Conservation (phyloP, 192 early-diverging fungal genomes). For the Podila verticillata region DNA sequence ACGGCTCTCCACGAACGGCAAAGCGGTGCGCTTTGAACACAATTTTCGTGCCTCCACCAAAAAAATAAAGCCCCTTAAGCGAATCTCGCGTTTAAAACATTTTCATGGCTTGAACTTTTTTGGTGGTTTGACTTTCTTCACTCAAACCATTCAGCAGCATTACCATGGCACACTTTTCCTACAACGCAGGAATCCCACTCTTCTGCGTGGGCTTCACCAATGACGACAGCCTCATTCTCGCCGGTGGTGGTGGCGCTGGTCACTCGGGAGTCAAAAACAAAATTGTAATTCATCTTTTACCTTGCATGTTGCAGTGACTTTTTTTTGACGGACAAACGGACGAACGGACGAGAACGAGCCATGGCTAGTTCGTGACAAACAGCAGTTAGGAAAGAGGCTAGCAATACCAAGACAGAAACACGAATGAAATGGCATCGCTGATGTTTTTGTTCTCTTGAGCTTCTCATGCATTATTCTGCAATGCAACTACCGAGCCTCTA, state of each 20-base stretch:
- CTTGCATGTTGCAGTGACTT: not conserved
- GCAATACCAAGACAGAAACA: not conserved
- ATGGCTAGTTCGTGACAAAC: too few species aligned
- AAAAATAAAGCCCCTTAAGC: not conserved
- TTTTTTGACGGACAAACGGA: too few species aligned
- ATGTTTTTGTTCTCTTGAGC: not conserved
- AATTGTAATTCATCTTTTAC: constrained; percentile 65
- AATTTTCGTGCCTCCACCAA: not conserved
- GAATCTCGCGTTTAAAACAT: too few species aligned
- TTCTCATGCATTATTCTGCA: not conserved
- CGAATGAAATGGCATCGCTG: not conserved
- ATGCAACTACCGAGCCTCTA: not conserved
- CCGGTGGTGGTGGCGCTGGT: constrained; percentile 88
- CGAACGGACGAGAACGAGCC: too few species aligned
- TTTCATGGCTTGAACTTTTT: too few species aligned
- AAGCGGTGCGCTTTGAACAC: constrained; percentile 24
- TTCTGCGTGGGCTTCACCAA: constrained; percentile 67
- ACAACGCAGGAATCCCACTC: constrained; percentile 67
- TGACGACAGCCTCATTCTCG: constrained; percentile 70
- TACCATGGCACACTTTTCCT: constrained; percentile 50
- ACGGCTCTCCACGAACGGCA: constrained; percentile 58
- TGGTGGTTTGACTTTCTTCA: not conserved
- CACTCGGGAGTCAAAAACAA: constrained; percentile 89
- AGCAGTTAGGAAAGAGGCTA: not conserved
- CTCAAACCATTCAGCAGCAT: not conserved